phyloP scores from a whole-genome alignment of 2,329 filamentous ascomycete species.

The Fusarium tjaetaba region DNA sequence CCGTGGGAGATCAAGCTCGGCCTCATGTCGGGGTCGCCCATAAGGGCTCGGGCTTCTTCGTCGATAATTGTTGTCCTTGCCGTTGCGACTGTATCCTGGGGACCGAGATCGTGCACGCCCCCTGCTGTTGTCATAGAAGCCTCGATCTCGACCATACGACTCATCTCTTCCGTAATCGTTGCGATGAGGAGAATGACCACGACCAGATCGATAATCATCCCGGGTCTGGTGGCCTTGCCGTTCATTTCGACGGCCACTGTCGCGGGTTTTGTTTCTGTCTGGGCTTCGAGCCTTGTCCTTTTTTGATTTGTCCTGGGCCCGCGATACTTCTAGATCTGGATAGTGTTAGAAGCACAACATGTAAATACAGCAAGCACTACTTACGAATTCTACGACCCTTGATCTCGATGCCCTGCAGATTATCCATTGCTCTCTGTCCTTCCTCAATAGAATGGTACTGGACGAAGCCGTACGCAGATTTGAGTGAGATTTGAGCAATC shows the following conservation, averaged over 20 bases:
- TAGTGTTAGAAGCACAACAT: constrained; percentile 4
- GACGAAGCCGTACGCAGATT: constrained; percentile 96
- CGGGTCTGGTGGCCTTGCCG: constrained; percentile 61
- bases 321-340: constrained; percentile 88
- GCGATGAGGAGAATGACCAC: constrained; percentile 67
- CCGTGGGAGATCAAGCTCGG: constrained; percentile 76
- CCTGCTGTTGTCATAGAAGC: constrained; percentile 53
- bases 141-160: constrained; percentile 62
- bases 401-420: constrained; percentile 82
- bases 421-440: constrained; percentile 78
- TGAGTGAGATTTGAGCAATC: constrained; percentile 93
- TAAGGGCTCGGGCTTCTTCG: constrained; percentile 77
- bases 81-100: constrained; percentile 59
- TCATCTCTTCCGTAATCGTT: constrained; percentile 70
- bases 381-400: constrained; percentile 93
- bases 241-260: constrained; percentile 55
- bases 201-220: constrained; percentile 73
- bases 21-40: constrained; percentile 58
- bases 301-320: constrained; percentile 79
- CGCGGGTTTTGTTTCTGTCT: constrained; percentile 64
- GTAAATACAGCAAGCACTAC: constrained; percentile 48
- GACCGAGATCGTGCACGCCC: constrained; percentile 75
- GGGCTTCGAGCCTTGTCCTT: constrained; percentile 69
- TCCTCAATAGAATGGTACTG: constrained; percentile 85
- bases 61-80: constrained; percentile 65